Evolutionary conservation across 2,329 filamentous ascomycete species (phyloP).

Genomic region (Macroventuria anomochaeta): DNA sequence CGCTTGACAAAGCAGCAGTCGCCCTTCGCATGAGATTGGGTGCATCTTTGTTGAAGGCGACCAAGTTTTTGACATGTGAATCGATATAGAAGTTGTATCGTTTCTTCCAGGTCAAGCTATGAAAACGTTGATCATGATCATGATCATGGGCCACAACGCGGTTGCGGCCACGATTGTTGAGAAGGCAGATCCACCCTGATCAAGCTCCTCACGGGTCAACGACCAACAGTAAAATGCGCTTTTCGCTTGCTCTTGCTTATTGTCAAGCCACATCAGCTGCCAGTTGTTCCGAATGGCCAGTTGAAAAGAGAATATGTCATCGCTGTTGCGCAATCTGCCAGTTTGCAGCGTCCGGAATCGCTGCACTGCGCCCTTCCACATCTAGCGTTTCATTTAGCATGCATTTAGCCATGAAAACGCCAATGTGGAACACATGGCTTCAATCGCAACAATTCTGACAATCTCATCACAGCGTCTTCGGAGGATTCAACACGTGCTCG

Average conservation of each 20-base stretch:
- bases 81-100: neutral
- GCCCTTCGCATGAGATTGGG: neutral
- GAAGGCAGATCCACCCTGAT: neutral
- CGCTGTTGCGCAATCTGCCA: neutral
- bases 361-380: neutral
- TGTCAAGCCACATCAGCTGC: neutral
- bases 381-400: neutral
- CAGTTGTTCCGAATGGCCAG: neutral
- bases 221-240: constrained; percentile 1
- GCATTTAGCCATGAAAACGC: neutral
- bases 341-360: neutral
- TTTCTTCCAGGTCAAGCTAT: neutral
- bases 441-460: neutral
- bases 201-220: neutral
- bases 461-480: neutral
- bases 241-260: constrained; percentile 1
- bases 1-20: neutral
- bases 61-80: neutral
- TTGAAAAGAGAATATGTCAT: neutral
- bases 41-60: neutral
- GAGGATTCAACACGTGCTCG: neutral
- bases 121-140: neutral
- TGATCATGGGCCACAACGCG: neutral
- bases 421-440: neutral
- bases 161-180: neutral